These are phyloP conservation scores for Phytophthora constricta DNA, from an alignment of 352 stramenopile species.

Conservation along the genomic window DNA sequence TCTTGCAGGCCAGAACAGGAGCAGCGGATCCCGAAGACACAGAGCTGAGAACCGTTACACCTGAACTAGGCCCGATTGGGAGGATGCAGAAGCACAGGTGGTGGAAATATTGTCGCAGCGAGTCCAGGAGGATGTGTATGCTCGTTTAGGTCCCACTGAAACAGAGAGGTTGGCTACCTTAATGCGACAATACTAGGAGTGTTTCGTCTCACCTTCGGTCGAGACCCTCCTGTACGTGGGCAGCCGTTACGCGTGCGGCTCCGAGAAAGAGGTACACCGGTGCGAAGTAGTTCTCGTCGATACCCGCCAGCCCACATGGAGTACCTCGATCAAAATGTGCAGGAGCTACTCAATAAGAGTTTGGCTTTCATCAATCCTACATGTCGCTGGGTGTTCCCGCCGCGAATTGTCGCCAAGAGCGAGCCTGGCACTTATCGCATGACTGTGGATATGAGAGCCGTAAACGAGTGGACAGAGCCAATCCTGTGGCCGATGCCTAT, in stretches of 20 bases:
- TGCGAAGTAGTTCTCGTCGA: not conserved
- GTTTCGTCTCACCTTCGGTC: conserved; percentile 3
- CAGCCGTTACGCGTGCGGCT: not conserved
- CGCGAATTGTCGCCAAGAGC: conserved; percentile 11
- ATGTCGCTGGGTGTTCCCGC: conserved; percentile 4
- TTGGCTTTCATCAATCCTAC: not conserved
- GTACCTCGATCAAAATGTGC: conserved; percentile 7
- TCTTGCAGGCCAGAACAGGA: too few relatives aligned
- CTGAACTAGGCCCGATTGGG: not conserved
- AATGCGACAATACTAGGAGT: too few relatives aligned
- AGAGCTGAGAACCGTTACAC: not conserved
- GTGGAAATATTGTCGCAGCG: not conserved
- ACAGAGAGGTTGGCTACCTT: not conserved
- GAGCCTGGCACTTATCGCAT: conserved; percentile 1
- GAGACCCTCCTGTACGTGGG: not conserved
- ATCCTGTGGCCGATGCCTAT: conserved; percentile 16
- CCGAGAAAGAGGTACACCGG: not conserved
- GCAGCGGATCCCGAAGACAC: not conserved
- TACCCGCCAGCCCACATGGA: not conserved
- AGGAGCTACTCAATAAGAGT: not conserved
- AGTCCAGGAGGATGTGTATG: not conserved
- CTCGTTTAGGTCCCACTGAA: not conserved
- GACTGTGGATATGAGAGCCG: not conserved
- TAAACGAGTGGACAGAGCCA: conserved; percentile 1
- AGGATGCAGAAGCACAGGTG: not conserved